Evolutionary conservation across 306 rosid genomes (phyloP), one percentile per base, ranked within the genome.

Genomic region (Echinosophora koreensis): DNA sequence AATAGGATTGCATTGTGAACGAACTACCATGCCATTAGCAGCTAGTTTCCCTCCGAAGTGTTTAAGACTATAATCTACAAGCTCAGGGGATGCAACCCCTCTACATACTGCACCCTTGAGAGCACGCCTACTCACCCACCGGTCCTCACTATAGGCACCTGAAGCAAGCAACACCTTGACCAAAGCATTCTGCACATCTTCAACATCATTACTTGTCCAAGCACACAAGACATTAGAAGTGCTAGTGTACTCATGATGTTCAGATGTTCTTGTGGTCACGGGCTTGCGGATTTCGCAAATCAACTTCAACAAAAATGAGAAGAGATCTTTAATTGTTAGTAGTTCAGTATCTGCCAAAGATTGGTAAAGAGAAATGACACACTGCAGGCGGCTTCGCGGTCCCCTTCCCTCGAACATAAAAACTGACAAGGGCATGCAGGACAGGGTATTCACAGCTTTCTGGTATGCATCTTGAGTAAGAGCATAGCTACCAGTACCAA

Each of bases 401-500:
- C 76, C 80, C 3, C 93, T 83, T 5, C 85, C 85, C 32, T 65
- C 86, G 81, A 84, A 86, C 27, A 52, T 60, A n/a, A 89, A 81
- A 6, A 86, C 73, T 15, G 86, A 69, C 50, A 90, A 39, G n/a
- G 85, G 82, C 80, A 81, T 67, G 73, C 30, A 56, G 37, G 89
- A 84, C 18, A 87, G 70, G 47, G 73, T 77, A 49, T 84, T 80
- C 38, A 87, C 89, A 10, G 94, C 93, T 14, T 79, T 56, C 56
- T 66, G 78, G 81, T 91, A 91, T 0, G 78, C 86, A 14, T 89
- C 85, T 38, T 81, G 84, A 2, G 94, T 91, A 39, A 89, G 87
- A 37, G 89, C 97, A 81, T 91, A 91, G 76, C 94, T 79, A 10
- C 97, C 97, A 6, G 86, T 80, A 3, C 92, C 90, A 86, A 89